Conservation (phyloP, 257 asterid genomes). For the Solanum piurae region DNA sequence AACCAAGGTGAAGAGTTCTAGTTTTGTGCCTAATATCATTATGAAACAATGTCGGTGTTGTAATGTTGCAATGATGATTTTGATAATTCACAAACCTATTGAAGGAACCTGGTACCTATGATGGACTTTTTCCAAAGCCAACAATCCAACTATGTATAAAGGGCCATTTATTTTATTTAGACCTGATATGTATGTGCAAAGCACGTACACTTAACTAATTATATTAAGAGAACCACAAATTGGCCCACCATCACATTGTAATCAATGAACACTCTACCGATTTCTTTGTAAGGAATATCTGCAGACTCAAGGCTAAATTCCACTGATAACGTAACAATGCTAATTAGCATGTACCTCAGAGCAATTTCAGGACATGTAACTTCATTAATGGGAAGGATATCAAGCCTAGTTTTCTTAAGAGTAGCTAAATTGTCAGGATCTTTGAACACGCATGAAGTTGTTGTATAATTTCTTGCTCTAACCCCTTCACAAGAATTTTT, state of each 20-base stretch:
- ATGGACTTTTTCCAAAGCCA: too few species aligned
- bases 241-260: too few species aligned
- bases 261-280: too few species aligned
- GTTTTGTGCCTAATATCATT: background rate
- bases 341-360: too few species aligned
- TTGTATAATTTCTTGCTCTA: background rate
- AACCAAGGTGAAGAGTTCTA: background rate
- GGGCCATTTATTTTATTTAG: too few species aligned
- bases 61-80: background rate
- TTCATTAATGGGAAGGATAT: slow-evolving; percentile 72
- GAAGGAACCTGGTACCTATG: background rate
- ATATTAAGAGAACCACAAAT: too few species aligned
- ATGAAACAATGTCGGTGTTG: background rate
- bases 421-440: slow-evolving; percentile 25
- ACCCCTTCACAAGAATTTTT: background rate
- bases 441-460: background rate
- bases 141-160: too few species aligned
- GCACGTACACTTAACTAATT: too few species aligned
- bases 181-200: too few species aligned
- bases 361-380: slow-evolving; percentile 85
- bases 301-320: too few species aligned
- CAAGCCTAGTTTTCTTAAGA: slow-evolving; percentile 32
- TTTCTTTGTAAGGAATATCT: too few species aligned
- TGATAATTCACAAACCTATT: background rate
- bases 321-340: too few species aligned